These are phyloP conservation scores for Colletotrichum aenigma DNA, from an alignment of 2,329 filamentous ascomycete genomes.

Conservation along the genomic window DNA sequence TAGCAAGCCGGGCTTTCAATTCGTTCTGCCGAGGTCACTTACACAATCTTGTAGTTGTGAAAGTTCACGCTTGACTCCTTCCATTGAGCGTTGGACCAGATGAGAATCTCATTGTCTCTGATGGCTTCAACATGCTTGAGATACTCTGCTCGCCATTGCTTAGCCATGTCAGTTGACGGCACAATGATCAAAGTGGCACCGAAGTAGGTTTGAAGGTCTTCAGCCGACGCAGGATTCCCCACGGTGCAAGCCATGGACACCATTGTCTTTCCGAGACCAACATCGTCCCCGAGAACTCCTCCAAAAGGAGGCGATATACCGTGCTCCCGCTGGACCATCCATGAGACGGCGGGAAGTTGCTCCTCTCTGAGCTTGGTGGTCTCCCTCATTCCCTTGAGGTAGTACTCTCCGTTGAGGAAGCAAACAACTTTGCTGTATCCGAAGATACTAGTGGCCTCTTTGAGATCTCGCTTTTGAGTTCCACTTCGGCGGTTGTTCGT, in stretches of 20 bases:
- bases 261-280: conserved; percentile 70
- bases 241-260: conserved; percentile 42
- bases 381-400: no score
- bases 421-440: no score
- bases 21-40: no score
- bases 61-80: no score
- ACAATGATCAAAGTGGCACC: conserved; percentile 36
- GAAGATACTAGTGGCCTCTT: no score
- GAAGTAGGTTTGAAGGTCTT: conserved; percentile 40
- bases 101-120: not conserved
- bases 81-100: not conserved
- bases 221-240: conserved; percentile 36
- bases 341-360: conserved; percentile 55
- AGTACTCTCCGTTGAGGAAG: no score
- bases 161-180: conserved; percentile 22
- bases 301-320: conserved; percentile 43
- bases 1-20: no score
- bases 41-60: no score
- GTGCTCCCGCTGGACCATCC: conserved; percentile 59
- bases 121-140: not conserved
- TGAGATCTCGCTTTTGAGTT: no score
- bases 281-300: conserved; percentile 64
- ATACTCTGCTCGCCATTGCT: not conserved
- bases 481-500: no score
- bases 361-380: not conserved